These are phyloP conservation scores for Vigna unguiculata DNA, from an alignment of 306 rosid species.

Conservation along the genomic window DNA sequence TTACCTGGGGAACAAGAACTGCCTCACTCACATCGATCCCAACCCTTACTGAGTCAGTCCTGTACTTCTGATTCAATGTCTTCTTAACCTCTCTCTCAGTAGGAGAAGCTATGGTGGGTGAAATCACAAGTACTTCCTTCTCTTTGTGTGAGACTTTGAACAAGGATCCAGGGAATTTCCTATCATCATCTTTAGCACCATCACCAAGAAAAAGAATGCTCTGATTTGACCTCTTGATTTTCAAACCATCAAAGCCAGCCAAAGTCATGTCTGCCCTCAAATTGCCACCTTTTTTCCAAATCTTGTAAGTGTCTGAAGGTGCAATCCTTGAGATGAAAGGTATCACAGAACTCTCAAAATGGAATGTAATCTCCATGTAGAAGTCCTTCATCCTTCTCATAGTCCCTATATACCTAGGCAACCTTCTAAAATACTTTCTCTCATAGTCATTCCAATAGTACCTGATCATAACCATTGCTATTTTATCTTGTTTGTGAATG, in stretches of 20 bases:
- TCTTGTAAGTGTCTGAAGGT: slow-evolving; percentile 93
- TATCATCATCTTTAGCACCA: slow-evolving; percentile 66
- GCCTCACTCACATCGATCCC: slow-evolving; percentile 90
- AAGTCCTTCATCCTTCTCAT: slow-evolving; percentile 88
- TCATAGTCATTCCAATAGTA: slow-evolving; percentile 65
- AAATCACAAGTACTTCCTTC: slow-evolving; percentile 61
- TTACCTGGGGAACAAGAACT: slow-evolving; percentile 79
- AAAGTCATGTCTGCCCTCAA: slow-evolving; percentile 95
- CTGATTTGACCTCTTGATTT: slow-evolving; percentile 87
- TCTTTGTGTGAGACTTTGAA: slow-evolving; percentile 75
- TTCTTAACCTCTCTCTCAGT: slow-evolving; percentile 62
- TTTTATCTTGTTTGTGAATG: slow-evolving; percentile 66
- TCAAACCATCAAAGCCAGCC: slow-evolving; percentile 95
- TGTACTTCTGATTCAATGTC: slow-evolving; percentile 57
- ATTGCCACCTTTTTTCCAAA: slow-evolving; percentile 94
- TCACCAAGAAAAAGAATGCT: slow-evolving; percentile 88
- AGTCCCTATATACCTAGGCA: slow-evolving; percentile 79
- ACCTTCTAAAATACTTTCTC: slow-evolving; percentile 76
- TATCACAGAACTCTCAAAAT: slow-evolving; percentile 93
- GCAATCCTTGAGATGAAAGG: slow-evolving; percentile 97
- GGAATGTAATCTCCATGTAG: slow-evolving; percentile 94
- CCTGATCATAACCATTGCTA: slow-evolving; percentile 67
- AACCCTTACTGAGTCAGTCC: slow-evolving; percentile 58
- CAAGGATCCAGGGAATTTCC: slow-evolving; percentile 62
- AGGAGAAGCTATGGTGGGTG: slow-evolving; percentile 58